Conservation (phyloP, 1,284 basidiomycete species). For the Lentinus polychrous region DNA sequence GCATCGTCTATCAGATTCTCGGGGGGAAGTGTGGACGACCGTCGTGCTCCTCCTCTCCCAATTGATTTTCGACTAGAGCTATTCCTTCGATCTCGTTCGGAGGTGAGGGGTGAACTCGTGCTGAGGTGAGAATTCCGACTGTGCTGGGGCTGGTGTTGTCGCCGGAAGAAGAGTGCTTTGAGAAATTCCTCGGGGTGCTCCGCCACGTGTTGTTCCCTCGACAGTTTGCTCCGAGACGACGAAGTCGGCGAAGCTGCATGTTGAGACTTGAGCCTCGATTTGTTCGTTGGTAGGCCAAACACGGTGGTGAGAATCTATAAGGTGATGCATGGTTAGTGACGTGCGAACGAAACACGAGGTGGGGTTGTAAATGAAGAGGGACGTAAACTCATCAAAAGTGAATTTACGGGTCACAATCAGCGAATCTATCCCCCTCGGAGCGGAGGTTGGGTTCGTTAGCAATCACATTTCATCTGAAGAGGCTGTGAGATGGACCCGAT, state of each 20-base stretch:
- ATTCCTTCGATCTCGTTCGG: conserved; percentile 9
- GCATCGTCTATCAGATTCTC: not conserved
- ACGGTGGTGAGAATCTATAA: conserved; percentile 49
- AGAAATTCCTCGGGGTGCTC: conserved; percentile 36
- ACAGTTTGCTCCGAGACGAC: not conserved
- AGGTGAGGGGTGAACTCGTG: conserved; percentile 6
- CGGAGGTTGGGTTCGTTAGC: not conserved
- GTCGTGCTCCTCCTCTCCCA: conserved; percentile 10
- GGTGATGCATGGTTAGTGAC: not conserved
- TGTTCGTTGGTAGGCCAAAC: conserved; percentile 53
- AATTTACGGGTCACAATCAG: not conserved
- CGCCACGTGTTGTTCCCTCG: conserved; percentile 1
- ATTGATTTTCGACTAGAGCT: conserved; percentile 10
- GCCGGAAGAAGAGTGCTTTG: conserved; percentile 42
- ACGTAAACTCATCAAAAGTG: not conserved
- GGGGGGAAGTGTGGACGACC: conserved; percentile 19
- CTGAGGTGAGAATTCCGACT: too few species aligned
- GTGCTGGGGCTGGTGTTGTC: conserved; percentile 10
- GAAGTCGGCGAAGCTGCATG: conserved; percentile 1
- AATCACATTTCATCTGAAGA: not conserved
- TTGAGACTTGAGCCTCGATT: conserved; percentile 37
- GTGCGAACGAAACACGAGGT: not conserved
- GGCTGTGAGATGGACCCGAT: too few species aligned
- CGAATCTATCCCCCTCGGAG: not conserved
- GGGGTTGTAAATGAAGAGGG: not conserved